Evolutionary conservation across 768 basidiomycete genomes (phyloP).

Genomic region (Cubamyces lactineus): DNA sequence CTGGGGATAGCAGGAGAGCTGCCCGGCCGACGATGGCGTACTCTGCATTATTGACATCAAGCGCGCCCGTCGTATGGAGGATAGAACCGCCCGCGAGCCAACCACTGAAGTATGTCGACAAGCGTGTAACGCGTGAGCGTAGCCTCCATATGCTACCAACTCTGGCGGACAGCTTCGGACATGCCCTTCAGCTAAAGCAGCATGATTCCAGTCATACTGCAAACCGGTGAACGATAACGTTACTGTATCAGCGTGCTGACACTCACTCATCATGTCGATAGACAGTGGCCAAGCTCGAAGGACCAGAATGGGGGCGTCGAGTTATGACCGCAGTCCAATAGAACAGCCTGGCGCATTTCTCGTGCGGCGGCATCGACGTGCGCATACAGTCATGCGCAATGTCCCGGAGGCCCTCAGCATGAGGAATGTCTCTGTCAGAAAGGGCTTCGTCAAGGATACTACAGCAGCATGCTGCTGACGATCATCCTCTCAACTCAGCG

Average conservation of each 20-base stretch:
- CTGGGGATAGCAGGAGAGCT: slow-evolving; percentile 15
- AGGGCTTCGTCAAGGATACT: too few species aligned
- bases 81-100: slow-evolving; percentile 20
- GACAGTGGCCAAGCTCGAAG: slow-evolving; percentile 21
- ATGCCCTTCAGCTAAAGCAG: too few species aligned
- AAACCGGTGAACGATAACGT: too few species aligned
- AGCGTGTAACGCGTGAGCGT: too few species aligned
- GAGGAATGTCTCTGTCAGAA: slow-evolving; percentile 1
- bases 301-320: slow-evolving; percentile 22
- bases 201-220: too few species aligned
- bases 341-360: too few species aligned
- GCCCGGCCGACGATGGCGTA: neutral
- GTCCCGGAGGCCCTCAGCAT: slow-evolving; percentile 1
- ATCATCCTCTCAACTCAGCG: too few species aligned
- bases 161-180: too few species aligned
- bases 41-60: neutral
- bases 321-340: neutral
- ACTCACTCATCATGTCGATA: neutral
- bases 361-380: neutral
- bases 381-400: slow-evolving; percentile 26
- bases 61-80: slow-evolving; percentile 18
- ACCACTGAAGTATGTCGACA: slow-evolving; percentile 14
- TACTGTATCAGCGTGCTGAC: too few species aligned
- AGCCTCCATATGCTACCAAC: too few species aligned
- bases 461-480: too few species aligned